Conservation (phyloP, 192 early-diverging fungal species). For the Haplosporangium gracile region DNA sequence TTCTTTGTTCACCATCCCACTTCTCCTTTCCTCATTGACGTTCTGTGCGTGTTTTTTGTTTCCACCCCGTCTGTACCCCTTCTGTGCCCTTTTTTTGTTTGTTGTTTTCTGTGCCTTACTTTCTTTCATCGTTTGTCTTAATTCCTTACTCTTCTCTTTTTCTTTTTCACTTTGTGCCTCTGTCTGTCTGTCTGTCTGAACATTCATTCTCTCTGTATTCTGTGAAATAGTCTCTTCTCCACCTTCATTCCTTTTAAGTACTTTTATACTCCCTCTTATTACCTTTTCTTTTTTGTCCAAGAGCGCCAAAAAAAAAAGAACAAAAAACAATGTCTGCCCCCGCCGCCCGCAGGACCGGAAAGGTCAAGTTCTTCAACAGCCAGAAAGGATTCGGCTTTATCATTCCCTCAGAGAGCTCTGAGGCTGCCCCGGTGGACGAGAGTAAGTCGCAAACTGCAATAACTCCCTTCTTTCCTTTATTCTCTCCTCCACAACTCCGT, state of each 20-base stretch:
- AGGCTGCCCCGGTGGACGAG: constrained; percentile 75
- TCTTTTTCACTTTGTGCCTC: constrained; percentile 17
- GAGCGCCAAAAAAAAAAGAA: not conserved
- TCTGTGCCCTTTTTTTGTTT: constrained; percentile 17
- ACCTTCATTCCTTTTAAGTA: not conserved
- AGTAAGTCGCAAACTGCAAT: constrained; percentile 64
- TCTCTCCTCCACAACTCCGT: not conserved
- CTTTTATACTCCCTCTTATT: constrained; percentile 10
- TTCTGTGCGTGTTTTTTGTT: not conserved
- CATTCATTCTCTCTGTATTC: constrained; percentile 29
- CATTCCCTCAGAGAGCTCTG: constrained; percentile 73
- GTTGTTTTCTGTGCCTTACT: not conserved
- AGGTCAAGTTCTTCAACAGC: constrained; percentile 91
- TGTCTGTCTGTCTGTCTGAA: constrained; percentile 17
- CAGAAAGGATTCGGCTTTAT: constrained; percentile 94
- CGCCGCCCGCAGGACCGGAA: constrained; percentile 64
- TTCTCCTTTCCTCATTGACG: constrained; percentile 1
- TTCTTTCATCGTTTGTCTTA: not conserved
- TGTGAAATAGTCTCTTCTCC: not conserved
- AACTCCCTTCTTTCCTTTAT: constrained; percentile 2
- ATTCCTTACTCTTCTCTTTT: constrained; percentile 12
- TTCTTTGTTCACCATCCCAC: not conserved
- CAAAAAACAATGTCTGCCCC: constrained; percentile 45
- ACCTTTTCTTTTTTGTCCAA: not conserved
- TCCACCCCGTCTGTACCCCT: not conserved